Base-by-base conservation (phyloP, 805 yeast genomes). In the Ogataea thermomethanolica region DNA sequence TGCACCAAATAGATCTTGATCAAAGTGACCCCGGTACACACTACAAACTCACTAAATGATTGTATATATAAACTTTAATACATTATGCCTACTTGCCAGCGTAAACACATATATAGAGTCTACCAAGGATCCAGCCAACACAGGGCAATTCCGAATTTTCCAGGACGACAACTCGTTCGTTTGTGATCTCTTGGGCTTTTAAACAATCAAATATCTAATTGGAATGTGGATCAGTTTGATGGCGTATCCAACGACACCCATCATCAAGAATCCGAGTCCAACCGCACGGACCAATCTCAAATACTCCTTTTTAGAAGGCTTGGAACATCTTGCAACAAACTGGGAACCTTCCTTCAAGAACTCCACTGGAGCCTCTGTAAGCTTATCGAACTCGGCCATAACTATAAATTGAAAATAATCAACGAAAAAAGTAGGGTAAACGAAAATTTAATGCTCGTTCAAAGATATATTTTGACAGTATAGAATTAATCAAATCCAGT, bases 171-270 rank as follows among this genome's bases (percentile, higher is more conserved):
- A 17, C 5, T 17, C 5, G 20, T 17, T 17, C 3, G 20, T 17
- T 17, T 3, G 20, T 17, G 20, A 17, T 17, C 25, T 29, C 28
- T 32, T n/a, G 33, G 15, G 14, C 25, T 15, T 40, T 73, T 73
- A 89, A 54, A 89, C 96, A 69, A 90, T 87, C 71, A 88, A 80
- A 70, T 88, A 90, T 74, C 96, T 84, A 71, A 90, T 88, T 62
- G 97, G 97, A 59, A 90, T 90, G 70, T 90, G 97, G 56, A 90
- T 70, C 62, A 91, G 78, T 71, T 91, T 91, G 69, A 93, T 93
- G 59, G 82, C 85, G 70, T 89, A 91, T 43, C 99, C 99, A 59
- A 93, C 95, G 57, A 87, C 84, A 61, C 99, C 99, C 90, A 91
- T 93, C 79, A 91, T 91, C 55, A 91, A 72, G 69, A 91, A 91